Base-by-base conservation (phyloP, 2,329 filamentous ascomycete species). In the Xylariaceae sp. region DNA sequence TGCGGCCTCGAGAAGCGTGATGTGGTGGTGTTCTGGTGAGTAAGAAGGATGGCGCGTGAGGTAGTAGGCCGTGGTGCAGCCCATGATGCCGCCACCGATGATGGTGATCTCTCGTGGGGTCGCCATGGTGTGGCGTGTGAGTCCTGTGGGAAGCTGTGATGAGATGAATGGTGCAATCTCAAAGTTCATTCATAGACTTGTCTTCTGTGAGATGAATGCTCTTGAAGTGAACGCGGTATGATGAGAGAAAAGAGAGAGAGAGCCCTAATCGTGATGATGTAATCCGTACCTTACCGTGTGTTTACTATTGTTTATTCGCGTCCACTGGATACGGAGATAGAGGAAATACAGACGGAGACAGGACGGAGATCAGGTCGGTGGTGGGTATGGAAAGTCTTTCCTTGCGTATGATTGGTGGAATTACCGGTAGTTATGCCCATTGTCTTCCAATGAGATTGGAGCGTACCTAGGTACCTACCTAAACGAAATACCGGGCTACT, bases 61-160 rank as follows among this genome's bases (percentile, higher is more conserved):
- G 69, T 82, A 92, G 67, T 92, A 92, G 18, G 88, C 88, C 2
- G 85, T 85, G 62, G 85, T 88, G 71, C 84, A 87, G 63, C 88
- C 88, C 62, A 92, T 90, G 55, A 92, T 90, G 61, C 88, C 88
- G 59, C 88, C 88, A 65, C 88, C 87, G 80, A 74, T 64, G 57
- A 74, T 71, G 53, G 67, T 70, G 57, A 73, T 73, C 17, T 72
- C 70, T 58, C 67, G 68, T 11, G 55, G 56, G n/a, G 48, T 37
- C 13, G 59, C 30, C 59, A 61, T 63, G 37, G 11, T 61, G 44
- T 35, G 57, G 23, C 18, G 39, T 47, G 37, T 52, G 15, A 55
- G 35, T 11, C 45, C 34, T 35, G 42, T 51, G 9, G 13, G 34
- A 44, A 47, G 37, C 10, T 34, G 51, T 30, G 15, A 30, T 13